phyloP scores from a whole-genome alignment of 768 basidiomycete genomes.

The Mycena filopes region DNA sequence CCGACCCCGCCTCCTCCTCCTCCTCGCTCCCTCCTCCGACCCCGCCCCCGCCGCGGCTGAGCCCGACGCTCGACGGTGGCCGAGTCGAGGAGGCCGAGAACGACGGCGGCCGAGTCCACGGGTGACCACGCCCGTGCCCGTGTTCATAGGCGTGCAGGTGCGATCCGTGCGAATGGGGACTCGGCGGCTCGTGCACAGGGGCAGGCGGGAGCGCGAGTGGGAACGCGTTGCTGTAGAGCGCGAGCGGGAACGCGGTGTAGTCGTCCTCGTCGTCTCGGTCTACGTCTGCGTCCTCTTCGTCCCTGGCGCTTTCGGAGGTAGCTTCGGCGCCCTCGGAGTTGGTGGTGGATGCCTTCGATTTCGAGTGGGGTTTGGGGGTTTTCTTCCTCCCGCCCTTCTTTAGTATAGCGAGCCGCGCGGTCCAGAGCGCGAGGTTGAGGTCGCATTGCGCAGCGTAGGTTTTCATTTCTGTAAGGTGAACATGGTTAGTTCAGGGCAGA shows the following conservation, averaged over 20 bases:
- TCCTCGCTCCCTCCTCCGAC: not conserved
- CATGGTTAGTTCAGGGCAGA: too few relatives aligned
- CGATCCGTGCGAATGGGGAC: conserved; percentile 20
- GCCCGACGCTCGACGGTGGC: conserved; percentile 14
- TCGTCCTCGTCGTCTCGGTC: not conserved
- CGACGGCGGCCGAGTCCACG: conserved; percentile 11
- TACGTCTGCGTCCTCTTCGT: not conserved
- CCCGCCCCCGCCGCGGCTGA: not conserved
- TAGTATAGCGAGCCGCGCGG: conserved; percentile 56
- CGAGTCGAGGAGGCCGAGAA: too few relatives aligned
- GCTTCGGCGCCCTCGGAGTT: conserved; percentile 9
- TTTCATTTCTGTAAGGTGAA: conserved; percentile 64
- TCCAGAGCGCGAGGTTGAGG: conserved; percentile 79
- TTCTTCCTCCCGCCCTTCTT: conserved; percentile 18
- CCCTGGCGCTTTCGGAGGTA: not conserved
- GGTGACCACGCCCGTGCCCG: not conserved
- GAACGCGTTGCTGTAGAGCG: conserved; percentile 50
- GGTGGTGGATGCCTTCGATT: too few relatives aligned
- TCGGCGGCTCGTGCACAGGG: conserved; percentile 20
- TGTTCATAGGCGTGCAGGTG: conserved; percentile 14
- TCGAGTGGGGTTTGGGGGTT: too few relatives aligned
- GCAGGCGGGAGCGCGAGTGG: conserved; percentile 49
- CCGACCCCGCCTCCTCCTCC: conserved; percentile 26
- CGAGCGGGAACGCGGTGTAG: conserved; percentile 54
- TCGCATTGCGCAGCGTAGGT: conserved; percentile 74